Evolutionary conservation across 2,329 filamentous ascomycete species (phyloP), one percentile per base, ranked within the genome.

Genomic region (Fusarium sp.): DNA sequence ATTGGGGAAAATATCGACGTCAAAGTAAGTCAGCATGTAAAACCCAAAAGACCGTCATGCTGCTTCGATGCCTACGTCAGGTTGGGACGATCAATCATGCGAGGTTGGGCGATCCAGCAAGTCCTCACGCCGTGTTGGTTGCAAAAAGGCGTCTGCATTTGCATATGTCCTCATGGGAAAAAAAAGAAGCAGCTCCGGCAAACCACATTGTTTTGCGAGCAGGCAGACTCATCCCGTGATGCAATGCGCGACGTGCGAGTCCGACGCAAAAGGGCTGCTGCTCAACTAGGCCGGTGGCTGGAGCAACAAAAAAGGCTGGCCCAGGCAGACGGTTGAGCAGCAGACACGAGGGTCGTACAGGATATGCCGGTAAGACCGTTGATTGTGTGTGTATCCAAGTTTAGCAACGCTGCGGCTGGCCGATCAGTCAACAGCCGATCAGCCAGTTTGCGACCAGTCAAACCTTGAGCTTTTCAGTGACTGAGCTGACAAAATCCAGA

Each of bases 301-400:
- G 49, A 50, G 29, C 56, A 49, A 58, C 18, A 29, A 31, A 42
- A 34, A 8, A 29, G 27, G 42, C 18, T 58, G 40, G 54, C 64
- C 62, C 53, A 58, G 29, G 56, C 42, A 55, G 56, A 23, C 49
- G 54, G 73, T 70, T 70, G 69, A 67, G 42, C 73, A 64, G 65
- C 71, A 74, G 73, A 74, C 67, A 75, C 71, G 73, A 74, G 62
- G 18, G 73, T 74, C 44, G 23, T 61, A 74, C 73, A 58, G 57
- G 23, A 27, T 46, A 55, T 18, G 44, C 59, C 31, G 60, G 71
- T 65, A 42, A 62, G 58, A 71, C 68, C 60, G 49, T 70, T 23
- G 20, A 10, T 34, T 34, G 18, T 33, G 29, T 33, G 31, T 50
- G 53, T 55, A 14, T 50, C 33, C 33, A 44, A 31, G 33, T 58